A percentile compares a stretch with the other conserved stretches of the same genome.
phyloP scores from a whole-genome alignment of 306 rosid species.

The Canavalia gladiata region DNA sequence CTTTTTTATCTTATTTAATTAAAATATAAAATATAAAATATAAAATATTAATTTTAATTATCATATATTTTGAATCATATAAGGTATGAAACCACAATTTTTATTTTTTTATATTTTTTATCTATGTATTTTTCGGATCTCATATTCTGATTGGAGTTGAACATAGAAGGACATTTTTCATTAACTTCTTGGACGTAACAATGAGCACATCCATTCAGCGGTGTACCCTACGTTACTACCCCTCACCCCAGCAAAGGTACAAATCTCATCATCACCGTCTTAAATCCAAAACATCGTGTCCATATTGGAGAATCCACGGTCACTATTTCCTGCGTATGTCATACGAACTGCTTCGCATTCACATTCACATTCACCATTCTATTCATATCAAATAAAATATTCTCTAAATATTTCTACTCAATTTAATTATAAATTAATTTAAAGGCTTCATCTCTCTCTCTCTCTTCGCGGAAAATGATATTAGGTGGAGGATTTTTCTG shows the following conservation, averaged over 20 bases:
- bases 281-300: slow-evolving; percentile 9
- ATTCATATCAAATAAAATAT: neutral
- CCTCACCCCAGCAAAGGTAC: slow-evolving; percentile 29
- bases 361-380: slow-evolving; percentile 45
- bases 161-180: no score
- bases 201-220: slow-evolving; percentile 16
- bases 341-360: slow-evolving; percentile 50
- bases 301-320: slow-evolving; percentile 44
- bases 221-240: slow-evolving; percentile 18
- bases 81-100: no score
- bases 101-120: no score
- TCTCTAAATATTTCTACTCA: neutral
- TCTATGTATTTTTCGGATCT: no score
- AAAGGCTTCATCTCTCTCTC: neutral
- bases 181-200: slow-evolving; percentile 16
- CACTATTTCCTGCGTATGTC: slow-evolving; percentile 42
- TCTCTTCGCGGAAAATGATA: slow-evolving; percentile 33
- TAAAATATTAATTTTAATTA: no score
- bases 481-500: slow-evolving; percentile 40
- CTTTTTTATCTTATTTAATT: no score
- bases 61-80: no score
- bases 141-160: no score
- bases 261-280: slow-evolving; percentile 41
- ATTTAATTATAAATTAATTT: no score
- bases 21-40: no score